Base-by-base conservation (phyloP, 805 yeast genomes). In the Pichia manshurica region DNA sequence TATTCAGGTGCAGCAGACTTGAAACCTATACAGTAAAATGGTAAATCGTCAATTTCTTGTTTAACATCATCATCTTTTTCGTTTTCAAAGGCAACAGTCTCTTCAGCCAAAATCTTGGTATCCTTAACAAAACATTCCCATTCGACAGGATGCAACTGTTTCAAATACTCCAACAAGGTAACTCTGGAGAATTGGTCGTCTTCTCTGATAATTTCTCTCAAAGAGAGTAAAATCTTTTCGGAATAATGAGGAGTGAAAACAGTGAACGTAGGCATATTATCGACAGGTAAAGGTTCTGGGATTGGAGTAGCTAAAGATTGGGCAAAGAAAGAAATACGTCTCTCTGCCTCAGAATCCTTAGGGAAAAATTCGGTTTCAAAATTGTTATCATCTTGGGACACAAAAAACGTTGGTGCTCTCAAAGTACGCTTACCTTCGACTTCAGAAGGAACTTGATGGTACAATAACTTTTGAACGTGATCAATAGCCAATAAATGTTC, bases 251-350 rank as follows among this genome's bases (percentile, higher is more conserved):
- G 98, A 57, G 91, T 85, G 68, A 91, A 74, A 20, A 93, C 98
- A 35, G 99, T 90, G 69, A 93, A 93, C 12, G 98, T 91, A 56
- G 99, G 99, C 99, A 93, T 93, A 76, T 91, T 91, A 70, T 93
- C 99, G 58, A 95, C 98, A 39, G 99, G 99, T 64, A 93, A 76
- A 53, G 99, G 98, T 73, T 93, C 99, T 54, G 96, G 96, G 60
- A 93, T 90, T 58, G 99, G 99, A 51, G 99, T 93, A 45, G 99
- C 95, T 69, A 93, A 77, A 10, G 98, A 90, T 71, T 93, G 99
- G 50, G 99, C 99, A 73, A 93, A 93, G 85, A 95, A 93, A 50
- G 97, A 87, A 60, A 93, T 90, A 78, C 99, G 93, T 77, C 99
- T 90, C 74, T 95, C 99, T 55, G 99, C 99, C 71, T 93, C 99